Percentiles rank a stretch among this genome's conserved stretches.
Conservation (phyloP, 768 basidiomycete genomes). For the Tulasnella sp. region DNA sequence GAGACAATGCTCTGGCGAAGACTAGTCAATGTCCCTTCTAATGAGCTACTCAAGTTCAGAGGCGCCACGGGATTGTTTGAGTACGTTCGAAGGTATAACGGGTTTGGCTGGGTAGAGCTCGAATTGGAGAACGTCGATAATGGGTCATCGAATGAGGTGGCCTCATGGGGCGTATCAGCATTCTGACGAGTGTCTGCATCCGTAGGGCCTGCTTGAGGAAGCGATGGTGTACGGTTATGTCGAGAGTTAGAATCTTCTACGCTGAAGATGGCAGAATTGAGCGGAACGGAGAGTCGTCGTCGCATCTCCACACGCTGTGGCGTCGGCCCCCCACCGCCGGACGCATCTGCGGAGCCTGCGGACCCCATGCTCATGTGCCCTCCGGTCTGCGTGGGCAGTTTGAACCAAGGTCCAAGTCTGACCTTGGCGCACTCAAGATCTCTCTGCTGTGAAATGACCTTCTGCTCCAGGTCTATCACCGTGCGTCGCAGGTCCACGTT, state of each 20-base stretch:
- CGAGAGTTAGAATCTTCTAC: neutral
- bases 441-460: constrained; percentile 38
- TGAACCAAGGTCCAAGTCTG: constrained; percentile 59
- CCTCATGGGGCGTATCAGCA: neutral
- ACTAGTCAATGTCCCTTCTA: constrained; percentile 49
- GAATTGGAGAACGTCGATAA: constrained; percentile 1
- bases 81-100: constrained; percentile 3
- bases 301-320: constrained; percentile 7
- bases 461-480: constrained; percentile 47
- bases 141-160: constrained; percentile 6
- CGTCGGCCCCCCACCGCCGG: neutral
- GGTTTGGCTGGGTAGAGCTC: neutral
- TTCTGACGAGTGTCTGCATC: neutral
- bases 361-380: neutral
- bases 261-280: constrained; percentile 9
- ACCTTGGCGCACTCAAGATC: constrained; percentile 46
- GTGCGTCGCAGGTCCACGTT: constrained; percentile 49
- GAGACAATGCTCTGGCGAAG: constrained; percentile 50
- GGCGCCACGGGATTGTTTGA: constrained; percentile 37
- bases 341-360: neutral
- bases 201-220: neutral
- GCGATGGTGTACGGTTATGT: neutral
- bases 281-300: constrained; percentile 15
- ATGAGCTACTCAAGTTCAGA: constrained; percentile 46
- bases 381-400: constrained; percentile 24